Conservation (phyloP, 495 filamentous ascomycete species). For the Cercophora sp. region DNA sequence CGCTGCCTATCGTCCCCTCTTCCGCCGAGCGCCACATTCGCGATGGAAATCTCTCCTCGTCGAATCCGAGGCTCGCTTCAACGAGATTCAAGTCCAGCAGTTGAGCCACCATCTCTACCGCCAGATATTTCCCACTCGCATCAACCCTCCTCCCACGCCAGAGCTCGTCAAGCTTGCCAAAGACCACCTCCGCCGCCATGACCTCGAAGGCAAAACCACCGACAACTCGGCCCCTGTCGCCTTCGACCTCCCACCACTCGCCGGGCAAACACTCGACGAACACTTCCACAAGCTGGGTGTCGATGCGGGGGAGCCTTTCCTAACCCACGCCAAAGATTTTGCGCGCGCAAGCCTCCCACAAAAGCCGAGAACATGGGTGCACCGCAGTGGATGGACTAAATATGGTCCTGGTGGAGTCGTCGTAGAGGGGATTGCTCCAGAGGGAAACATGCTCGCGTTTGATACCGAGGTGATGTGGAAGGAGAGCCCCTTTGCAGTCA, state of each 20-base stretch:
- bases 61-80: conserved; percentile 63
- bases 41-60: conserved; percentile 48
- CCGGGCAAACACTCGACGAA: conserved; percentile 81
- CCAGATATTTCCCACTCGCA: conserved; percentile 65
- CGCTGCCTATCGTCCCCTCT: conserved; percentile 20
- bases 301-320: conserved; percentile 85
- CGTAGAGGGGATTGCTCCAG: conserved; percentile 68
- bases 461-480: conserved; percentile 98
- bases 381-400: conserved; percentile 86
- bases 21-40: conserved; percentile 20
- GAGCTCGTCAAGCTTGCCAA: conserved; percentile 74
- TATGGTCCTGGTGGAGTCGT: conserved; percentile 70
- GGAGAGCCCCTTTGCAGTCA: conserved; percentile 82
- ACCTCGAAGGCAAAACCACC: conserved; percentile 84
- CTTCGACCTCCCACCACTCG: conserved; percentile 78
- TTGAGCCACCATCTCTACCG: conserved; percentile 74
- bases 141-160: conserved; percentile 53
- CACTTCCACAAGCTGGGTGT: conserved; percentile 90
- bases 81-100: conserved; percentile 92
- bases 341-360: conserved; percentile 59
- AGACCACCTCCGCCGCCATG: conserved; percentile 80
- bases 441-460: conserved; percentile 81
- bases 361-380: conserved; percentile 78
- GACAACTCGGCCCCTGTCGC: conserved; percentile 69
- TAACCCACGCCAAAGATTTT: conserved; percentile 70